Conservation (phyloP, 2,329 filamentous ascomycete species). For the Ophiostoma perfectum region DNA sequence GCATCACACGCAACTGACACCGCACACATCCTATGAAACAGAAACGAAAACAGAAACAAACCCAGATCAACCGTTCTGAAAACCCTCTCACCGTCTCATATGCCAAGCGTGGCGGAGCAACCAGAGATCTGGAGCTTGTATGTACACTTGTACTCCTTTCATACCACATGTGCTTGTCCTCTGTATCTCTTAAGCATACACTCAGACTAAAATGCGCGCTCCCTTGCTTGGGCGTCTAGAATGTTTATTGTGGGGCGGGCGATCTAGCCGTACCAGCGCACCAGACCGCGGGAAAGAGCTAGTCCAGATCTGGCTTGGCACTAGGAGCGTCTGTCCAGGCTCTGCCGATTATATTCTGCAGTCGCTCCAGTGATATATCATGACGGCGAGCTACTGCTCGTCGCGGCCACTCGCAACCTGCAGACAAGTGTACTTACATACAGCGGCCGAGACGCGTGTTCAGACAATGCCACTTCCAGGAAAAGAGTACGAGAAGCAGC, state of each 20-base stretch:
- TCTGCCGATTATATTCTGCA: background rate
- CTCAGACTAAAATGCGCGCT: background rate
- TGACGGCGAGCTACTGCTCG: too few relatives aligned
- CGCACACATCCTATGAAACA: background rate
- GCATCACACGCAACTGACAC: background rate
- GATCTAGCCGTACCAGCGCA: slow-evolving; percentile 2
- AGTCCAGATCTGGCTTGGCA: background rate
- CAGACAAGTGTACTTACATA: background rate
- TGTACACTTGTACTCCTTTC: background rate
- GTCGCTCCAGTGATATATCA: too few relatives aligned
- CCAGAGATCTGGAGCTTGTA: background rate
- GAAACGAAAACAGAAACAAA: too few relatives aligned
- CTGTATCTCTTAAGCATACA: background rate
- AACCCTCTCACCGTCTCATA: background rate
- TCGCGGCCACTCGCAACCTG: too few relatives aligned
- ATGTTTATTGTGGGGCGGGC: background rate
- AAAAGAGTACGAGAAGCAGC: too few relatives aligned
- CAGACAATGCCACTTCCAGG: background rate
- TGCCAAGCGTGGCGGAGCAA: slow-evolving; percentile 5
- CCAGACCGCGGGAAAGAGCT: slow-evolving; percentile 2
- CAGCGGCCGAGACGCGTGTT: background rate
- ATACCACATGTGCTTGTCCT: background rate
- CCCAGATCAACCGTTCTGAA: background rate
- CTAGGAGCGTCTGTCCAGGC: background rate
- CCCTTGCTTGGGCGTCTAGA: background rate